phyloP scores from a whole-genome alignment of 169 alveolate genomes.

The Eimeria praecox region DNA sequence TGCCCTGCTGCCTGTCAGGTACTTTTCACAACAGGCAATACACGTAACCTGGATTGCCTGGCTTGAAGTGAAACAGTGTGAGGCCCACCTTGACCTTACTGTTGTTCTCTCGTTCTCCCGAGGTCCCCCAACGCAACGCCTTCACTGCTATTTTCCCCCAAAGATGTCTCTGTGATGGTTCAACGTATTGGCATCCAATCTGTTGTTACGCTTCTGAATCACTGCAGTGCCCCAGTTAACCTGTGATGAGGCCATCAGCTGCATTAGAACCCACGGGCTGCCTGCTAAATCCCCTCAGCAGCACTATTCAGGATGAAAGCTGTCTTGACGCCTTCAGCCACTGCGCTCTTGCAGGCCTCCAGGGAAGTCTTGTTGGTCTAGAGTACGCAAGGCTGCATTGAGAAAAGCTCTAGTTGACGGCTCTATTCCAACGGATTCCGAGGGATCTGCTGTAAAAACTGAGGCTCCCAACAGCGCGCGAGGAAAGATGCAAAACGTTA shows the following conservation, averaged over 20 bases:
- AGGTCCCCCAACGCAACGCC: neutral
- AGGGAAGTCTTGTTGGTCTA: constrained; percentile 65
- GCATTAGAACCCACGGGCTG: neutral
- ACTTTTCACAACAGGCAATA: neutral
- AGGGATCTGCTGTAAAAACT: neutral
- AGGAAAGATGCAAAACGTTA: neutral
- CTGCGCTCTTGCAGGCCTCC: constrained; percentile 42
- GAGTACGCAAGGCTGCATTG: constrained; percentile 58
- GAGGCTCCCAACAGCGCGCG: constrained; percentile 40
- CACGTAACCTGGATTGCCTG: neutral
- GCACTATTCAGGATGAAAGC: neutral
- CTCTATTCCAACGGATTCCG: neutral
- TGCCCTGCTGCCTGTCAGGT: constrained; percentile 84
- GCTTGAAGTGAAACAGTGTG: neutral
- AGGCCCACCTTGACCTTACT: neutral
- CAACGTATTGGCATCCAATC: neutral
- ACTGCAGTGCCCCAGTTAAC: neutral
- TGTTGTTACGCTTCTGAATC: neutral
- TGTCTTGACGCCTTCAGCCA: neutral
- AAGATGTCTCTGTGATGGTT: neutral
- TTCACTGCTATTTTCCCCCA: neutral
- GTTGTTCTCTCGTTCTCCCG: neutral
- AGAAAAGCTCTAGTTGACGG: neutral
- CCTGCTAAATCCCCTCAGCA: neutral
- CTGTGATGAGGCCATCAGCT: neutral